These are phyloP conservation scores for Urostyla sp. DNA, from an alignment of 73 alveolate species.

Conservation along the genomic window DNA sequence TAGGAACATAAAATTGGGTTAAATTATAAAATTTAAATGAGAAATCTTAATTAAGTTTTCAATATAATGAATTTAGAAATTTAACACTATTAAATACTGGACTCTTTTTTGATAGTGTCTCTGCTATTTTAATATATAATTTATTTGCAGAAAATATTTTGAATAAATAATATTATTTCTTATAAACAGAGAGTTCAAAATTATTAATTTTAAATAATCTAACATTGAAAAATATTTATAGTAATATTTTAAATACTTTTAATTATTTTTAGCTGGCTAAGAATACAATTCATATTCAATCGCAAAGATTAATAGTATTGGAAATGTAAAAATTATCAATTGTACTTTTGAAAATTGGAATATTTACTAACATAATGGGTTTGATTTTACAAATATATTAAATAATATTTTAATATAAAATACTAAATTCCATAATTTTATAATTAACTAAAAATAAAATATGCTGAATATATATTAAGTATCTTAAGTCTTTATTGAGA, in stretches of 20 bases:
- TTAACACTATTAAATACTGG: conserved; percentile 7
- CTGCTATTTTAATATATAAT: too few relatives aligned
- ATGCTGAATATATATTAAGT: conserved; percentile 22
- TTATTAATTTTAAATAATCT: too few relatives aligned
- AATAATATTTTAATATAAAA: not conserved
- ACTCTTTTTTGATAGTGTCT: too few relatives aligned
- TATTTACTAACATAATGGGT: conserved; percentile 38
- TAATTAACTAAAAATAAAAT: conserved; percentile 20
- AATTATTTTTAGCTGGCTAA: conserved; percentile 21
- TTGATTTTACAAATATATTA: conserved; percentile 29
- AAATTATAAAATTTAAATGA: conserved; percentile 29
- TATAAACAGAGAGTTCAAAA: too few relatives aligned
- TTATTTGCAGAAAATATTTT: too few relatives aligned
- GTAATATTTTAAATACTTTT: not conserved
- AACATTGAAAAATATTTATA: too few relatives aligned
- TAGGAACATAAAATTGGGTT: conserved; percentile 26
- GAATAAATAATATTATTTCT: too few relatives aligned
- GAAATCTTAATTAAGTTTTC: too few relatives aligned
- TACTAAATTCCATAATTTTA: not conserved
- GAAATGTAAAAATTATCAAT: conserved; percentile 7
- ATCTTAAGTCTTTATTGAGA: not conserved
- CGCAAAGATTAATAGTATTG: conserved; percentile 28
- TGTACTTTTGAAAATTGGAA: conserved; percentile 39
- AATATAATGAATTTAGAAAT: conserved; percentile 13
- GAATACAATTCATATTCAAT: conserved; percentile 37